Conservation (phyloP, 306 rosid genomes). For the barrel medic (Medicago truncatula) region MtrunA17r5.0-ANR NC_053044.1:56525501-56526000, state of each 20-base stretch:
- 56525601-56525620: slow-evolving; percentile 40
- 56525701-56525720: slow-evolving; percentile 36
- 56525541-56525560: slow-evolving; percentile 52
- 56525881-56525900: slow-evolving; percentile 27
- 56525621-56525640: slow-evolving; percentile 41
- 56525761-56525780: slow-evolving; percentile 43
- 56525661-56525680: slow-evolving; percentile 39
- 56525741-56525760: slow-evolving; percentile 25
- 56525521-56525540: slow-evolving; percentile 35
- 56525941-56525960: slow-evolving; percentile 52
- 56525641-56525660: slow-evolving; percentile 42
- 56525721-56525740: slow-evolving; percentile 40
- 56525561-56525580: slow-evolving; percentile 88
- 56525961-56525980: slow-evolving; percentile 36
- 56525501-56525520: slow-evolving; percentile 40
- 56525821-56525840: slow-evolving; percentile 44
- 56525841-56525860: slow-evolving; percentile 42
- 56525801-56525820: slow-evolving; percentile 39
- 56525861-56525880: slow-evolving; percentile 37
- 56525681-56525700: slow-evolving; percentile 35
- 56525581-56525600: slow-evolving; percentile 78
- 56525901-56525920: slow-evolving; percentile 18
- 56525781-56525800: slow-evolving; percentile 26
- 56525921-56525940: slow-evolving; percentile 52
- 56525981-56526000: slow-evolving; percentile 58